Evolutionary conservation across 129 eudicot genomes (phyloP), one percentile per base, ranked within the genome.

Genomic region (Flaveria linearis): DNA sequence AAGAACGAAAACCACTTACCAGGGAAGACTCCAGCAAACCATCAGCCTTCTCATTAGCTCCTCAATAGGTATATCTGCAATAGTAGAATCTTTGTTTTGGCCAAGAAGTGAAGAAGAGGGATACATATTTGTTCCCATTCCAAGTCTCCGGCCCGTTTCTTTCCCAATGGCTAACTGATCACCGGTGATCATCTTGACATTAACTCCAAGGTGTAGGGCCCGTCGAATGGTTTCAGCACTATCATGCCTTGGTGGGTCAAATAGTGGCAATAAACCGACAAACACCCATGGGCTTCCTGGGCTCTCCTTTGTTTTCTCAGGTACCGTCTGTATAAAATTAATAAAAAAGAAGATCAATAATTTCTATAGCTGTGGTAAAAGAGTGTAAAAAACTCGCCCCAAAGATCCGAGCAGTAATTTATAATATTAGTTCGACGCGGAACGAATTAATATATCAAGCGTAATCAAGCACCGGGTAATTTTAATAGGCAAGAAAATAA

Each of bases 111-210:
- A 89, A 51, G 97, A 92, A 43, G 97, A 92, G 9, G 97, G 97
- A 56, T 92, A 92, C 97, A 92, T 92, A 78, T 92, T 92, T 16
- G 93, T 87, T 5, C 97, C 97, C 97, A 92, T 92, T 36, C 97
- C 97, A 17, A 92, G 92, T 71, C 97, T 85, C 0, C 97, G 88
- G 12, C 96, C 92, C 8, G 97, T 92, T 81, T 92, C 97, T 78
- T 92, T 92, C n/a, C 88, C 97, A n/a, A 92, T 92, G 62, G 97
- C 97, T 47, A 92, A 82, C 88, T 92, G 97, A 75, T 92, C 97
- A 25, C 97, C 97, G 4, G 97, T 92, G 82, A 92, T 92, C 97
- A 92, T 92, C 85, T 92, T 92, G 41, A 92, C 97, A 77, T 92
- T 92, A 69, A 92, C 97, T 76, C 97, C 97, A 63, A 92, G 97